These are phyloP conservation scores for Lactifluus hygrophoroides DNA, from an alignment of 768 basidiomycete genomes.

Conservation along the genomic window DNA sequence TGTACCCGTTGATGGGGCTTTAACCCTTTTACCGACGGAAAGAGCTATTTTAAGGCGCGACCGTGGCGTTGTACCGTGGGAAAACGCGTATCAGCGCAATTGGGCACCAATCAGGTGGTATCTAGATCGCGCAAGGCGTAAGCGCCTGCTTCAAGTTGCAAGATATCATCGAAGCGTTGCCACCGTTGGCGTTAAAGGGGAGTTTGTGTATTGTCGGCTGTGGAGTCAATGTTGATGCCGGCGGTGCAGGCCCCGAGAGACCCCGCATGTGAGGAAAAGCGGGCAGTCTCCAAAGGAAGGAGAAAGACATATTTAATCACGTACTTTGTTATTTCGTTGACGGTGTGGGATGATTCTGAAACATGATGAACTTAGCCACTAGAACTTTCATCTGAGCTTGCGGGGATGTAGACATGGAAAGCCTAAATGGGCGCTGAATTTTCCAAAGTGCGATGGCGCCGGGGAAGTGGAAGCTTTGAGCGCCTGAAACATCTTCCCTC, in stretches of 20 bases:
- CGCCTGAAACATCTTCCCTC: slow-evolving; percentile 10
- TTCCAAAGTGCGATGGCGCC: slow-evolving; percentile 15
- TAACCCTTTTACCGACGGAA: slow-evolving; percentile 4
- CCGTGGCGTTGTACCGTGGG: slow-evolving; percentile 11
- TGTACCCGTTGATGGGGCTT: neutral
- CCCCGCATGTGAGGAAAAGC: slow-evolving; percentile 7
- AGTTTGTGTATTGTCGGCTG: slow-evolving; percentile 5
- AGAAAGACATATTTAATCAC: slow-evolving; percentile 9
- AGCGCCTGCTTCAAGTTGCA: slow-evolving; percentile 14
- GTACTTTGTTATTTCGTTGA: slow-evolving; percentile 8
- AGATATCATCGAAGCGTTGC: slow-evolving; percentile 15
- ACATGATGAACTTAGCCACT: slow-evolving; percentile 19
- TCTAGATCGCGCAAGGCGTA: slow-evolving; percentile 16
- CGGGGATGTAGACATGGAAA: slow-evolving; percentile 17
- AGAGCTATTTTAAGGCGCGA: slow-evolving; percentile 1
- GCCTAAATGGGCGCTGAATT: slow-evolving; percentile 19
- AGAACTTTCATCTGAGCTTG: slow-evolving; percentile 17
- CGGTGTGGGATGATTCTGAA: slow-evolving; percentile 16
- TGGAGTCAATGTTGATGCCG: neutral
- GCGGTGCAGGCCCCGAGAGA: slow-evolving; percentile 11
- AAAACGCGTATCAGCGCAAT: slow-evolving; percentile 12
- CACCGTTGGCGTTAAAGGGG: slow-evolving; percentile 14
- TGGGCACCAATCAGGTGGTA: slow-evolving; percentile 20
- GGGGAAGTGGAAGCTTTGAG: slow-evolving; percentile 8
- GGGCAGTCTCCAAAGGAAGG: neutral